Base-by-base conservation (phyloP, 1,284 basidiomycete species). In the Baeospora myosura region DNA sequence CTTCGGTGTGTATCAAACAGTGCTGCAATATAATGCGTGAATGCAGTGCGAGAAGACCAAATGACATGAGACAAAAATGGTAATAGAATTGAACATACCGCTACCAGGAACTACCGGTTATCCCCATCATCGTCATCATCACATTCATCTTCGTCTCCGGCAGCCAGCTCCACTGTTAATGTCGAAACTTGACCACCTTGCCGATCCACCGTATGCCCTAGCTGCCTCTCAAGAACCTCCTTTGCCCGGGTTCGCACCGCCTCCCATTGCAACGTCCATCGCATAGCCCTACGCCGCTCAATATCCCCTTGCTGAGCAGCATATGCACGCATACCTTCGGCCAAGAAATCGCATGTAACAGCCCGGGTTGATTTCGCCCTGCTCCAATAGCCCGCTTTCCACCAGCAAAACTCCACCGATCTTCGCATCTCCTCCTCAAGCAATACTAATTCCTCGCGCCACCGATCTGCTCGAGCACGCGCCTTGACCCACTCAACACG, bases 401-500 rank as follows among this genome's bases (percentile, higher is more conserved):
- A 22, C 36, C 25, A 8, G n/a, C 18, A 38, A 11, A 38, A 38
- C 10, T 32, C 26, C 2, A 32, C 18, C 2, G 40, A n/a, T 6
- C 40, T 44, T 1, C 44, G 12, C 40, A 46, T 39, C 24, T 46
- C 44, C 29, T 46, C 44, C 2, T 35, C 26, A 1, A 46, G 7
- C 2, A 42, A n/a, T 17, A 26, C 3, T 5, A 46, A 34, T 30
- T 44, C 45, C n/a, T 46, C 40, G 2, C 17, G 3, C 5, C 26
- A 30, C 2, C 45, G 40, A 12, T 40, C 22, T 3, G 40, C 40
- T 11, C 48, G 24, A 1, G 45, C 40, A 1, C 42, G 38, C 1
- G 37, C 39, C 29, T 42, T 44, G 2, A 20, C 17, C 42, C 42
- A 49, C 20, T 49, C 48, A 1, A 46, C 38, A 3, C 33, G 33